Percentiles rank a stretch among this genome's conserved stretches.
Evolutionary conservation across 345 rosid genomes (phyloP).

Genomic region (Gossypium turneri): DNA sequence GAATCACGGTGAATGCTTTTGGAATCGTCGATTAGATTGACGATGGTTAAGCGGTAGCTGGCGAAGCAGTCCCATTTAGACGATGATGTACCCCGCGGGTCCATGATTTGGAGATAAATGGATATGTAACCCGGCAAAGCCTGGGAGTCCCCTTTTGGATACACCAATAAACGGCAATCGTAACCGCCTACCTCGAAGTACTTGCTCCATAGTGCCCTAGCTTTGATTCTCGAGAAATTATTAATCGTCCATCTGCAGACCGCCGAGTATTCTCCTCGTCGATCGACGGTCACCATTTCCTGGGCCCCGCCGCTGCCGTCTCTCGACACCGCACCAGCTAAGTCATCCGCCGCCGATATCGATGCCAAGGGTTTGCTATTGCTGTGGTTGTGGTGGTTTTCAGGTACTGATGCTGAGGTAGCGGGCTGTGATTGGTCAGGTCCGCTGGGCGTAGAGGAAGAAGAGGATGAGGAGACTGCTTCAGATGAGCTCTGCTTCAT

Average conservation of each 20-base stretch:
- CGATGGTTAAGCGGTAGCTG: slow-evolving; percentile 84
- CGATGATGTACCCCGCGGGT: slow-evolving; percentile 73
- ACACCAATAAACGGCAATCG: slow-evolving; percentile 88
- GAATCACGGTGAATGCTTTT: slow-evolving; percentile 91
- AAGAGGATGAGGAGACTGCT: slow-evolving; percentile 57
- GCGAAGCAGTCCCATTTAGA: slow-evolving; percentile 99
- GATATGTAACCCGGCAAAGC: slow-evolving; percentile 93
- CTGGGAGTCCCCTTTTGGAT: slow-evolving; percentile 96
- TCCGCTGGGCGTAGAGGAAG: slow-evolving; percentile 26
- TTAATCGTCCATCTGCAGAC: slow-evolving; percentile 91
- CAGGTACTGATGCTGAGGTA: slow-evolving; percentile 30
- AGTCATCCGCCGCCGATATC: slow-evolving; percentile 54
- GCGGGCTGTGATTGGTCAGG: slow-evolving; percentile 49
- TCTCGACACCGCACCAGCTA: slow-evolving; percentile 46
- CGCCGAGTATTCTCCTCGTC: slow-evolving; percentile 77
- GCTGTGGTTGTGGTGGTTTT: slow-evolving; percentile 10
- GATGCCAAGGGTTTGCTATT: slow-evolving; percentile 33
- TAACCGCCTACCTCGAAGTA: slow-evolving; percentile 98
- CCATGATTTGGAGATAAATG: slow-evolving; percentile 94
- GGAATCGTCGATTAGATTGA: slow-evolving; percentile 71
- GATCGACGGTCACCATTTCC: slow-evolving; percentile 79
- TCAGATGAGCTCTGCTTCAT: slow-evolving; percentile 63
- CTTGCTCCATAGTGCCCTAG: slow-evolving; percentile 91
- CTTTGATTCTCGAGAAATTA: slow-evolving; percentile 72
- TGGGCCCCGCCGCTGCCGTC: slow-evolving; percentile 79